phyloP scores from a whole-genome alignment of 2,329 filamentous ascomycete species.

The Xylariaceae sp. region DNA sequence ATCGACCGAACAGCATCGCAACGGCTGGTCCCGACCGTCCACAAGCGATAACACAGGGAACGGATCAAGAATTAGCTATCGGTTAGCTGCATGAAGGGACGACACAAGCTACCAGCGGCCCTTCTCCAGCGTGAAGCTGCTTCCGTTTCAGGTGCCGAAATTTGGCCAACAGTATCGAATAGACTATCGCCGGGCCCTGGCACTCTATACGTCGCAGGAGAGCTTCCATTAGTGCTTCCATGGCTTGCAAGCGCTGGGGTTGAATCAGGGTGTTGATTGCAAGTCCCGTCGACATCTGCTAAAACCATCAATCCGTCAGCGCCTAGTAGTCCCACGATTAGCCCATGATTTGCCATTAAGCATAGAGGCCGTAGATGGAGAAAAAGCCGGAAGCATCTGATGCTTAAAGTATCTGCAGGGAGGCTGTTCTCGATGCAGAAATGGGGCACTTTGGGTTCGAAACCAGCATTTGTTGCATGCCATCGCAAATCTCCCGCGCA shows the following conservation, averaged over 20 bases:
- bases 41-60: too few relatives aligned
- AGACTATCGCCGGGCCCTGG: slow-evolving; percentile 1
- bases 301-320: too few relatives aligned
- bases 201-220: neutral
- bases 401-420: neutral
- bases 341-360: too few relatives aligned
- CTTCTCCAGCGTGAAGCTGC: slow-evolving; percentile 9
- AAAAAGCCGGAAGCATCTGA: too few relatives aligned
- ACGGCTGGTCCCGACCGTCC: too few relatives aligned
- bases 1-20: too few relatives aligned
- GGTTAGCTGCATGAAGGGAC: slow-evolving; percentile 3
- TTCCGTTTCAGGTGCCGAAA: slow-evolving; percentile 12
- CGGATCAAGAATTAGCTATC: neutral
- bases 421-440: slow-evolving; percentile 1
- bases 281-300: too few relatives aligned
- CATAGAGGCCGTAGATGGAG: too few relatives aligned
- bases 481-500: neutral
- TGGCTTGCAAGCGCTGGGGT: too few relatives aligned
- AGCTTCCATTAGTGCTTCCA: too few relatives aligned
- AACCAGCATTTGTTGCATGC: neutral
- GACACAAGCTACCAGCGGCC: slow-evolving; percentile 3
- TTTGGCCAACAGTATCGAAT: slow-evolving; percentile 11
- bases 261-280: too few relatives aligned
- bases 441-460: slow-evolving; percentile 6
- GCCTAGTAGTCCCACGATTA: too few relatives aligned